These are phyloP conservation scores for Asterionellopsis glacialis DNA, from an alignment of 108 stramenopile species.

Conservation along the genomic window DNA sequence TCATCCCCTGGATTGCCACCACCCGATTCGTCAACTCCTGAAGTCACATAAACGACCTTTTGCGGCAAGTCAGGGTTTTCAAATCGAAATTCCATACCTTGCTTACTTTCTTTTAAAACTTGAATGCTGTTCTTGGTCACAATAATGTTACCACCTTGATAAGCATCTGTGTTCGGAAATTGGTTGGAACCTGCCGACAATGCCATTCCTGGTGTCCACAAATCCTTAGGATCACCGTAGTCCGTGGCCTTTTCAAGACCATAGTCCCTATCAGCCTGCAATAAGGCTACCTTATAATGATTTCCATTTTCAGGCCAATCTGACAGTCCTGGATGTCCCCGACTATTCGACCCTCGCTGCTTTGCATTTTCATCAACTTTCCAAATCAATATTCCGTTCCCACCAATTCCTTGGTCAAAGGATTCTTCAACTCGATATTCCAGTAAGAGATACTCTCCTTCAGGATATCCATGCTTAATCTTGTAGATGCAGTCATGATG, in stretches of 20 bases:
- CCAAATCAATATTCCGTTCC: slow-evolving; percentile 55
- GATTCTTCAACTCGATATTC: slow-evolving; percentile 56
- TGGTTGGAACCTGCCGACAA: background rate
- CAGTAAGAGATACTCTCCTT: slow-evolving; percentile 60
- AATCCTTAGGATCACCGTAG: slow-evolving; percentile 28
- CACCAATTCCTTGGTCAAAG: slow-evolving; percentile 32
- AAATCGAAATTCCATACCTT: no score
- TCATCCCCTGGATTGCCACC: no score
- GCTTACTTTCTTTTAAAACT: no score
- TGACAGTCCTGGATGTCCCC: slow-evolving; percentile 19
- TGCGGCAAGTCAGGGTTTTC: no score
- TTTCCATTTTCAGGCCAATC: slow-evolving; percentile 39
- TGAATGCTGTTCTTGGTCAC: background rate
- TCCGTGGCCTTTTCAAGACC: slow-evolving; percentile 55
- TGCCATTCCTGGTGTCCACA: background rate
- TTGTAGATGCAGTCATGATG: slow-evolving; percentile 32
- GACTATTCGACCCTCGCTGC: slow-evolving; percentile 6
- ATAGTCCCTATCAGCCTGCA: slow-evolving; percentile 57
- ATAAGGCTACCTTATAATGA: slow-evolving; percentile 52
- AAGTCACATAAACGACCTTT: no score
- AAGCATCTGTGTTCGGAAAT: background rate
- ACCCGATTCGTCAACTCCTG: no score
- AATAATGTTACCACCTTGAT: background rate
- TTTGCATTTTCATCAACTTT: slow-evolving; percentile 41
- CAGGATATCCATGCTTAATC: slow-evolving; percentile 33